These are phyloP conservation scores for Actinomortierella ambigua DNA, from an alignment of 371 early-diverging fungal species.

Conservation along the genomic window DNA sequence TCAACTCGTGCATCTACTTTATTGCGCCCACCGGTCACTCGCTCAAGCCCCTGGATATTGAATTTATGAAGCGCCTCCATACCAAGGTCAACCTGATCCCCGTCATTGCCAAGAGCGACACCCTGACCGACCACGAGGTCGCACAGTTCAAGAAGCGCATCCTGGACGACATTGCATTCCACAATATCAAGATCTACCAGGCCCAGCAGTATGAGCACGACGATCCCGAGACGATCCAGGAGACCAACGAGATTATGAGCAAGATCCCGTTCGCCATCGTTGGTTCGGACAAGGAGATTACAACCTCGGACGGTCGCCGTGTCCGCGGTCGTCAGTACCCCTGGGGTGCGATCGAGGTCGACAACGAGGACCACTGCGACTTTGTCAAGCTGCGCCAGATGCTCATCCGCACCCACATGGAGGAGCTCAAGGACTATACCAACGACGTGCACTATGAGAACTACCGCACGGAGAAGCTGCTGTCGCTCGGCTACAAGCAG, in stretches of 20 bases:
- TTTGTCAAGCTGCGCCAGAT: conserved; percentile 95
- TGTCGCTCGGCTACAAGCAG: conserved; percentile 82
- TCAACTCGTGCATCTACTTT: conserved; percentile 98
- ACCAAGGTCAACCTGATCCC: conserved; percentile 97
- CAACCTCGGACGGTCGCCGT: conserved; percentile 79
- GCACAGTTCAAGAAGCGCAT: conserved; percentile 91
- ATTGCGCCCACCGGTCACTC: conserved; percentile 96
- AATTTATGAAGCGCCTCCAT: conserved; percentile 94
- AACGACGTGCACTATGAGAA: conserved; percentile 88
- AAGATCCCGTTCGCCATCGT: conserved; percentile 97
- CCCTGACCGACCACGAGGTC: conserved; percentile 95
- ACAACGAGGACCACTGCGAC: conserved; percentile 90
- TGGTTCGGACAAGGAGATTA: conserved; percentile 92
- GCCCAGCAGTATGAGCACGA: conserved; percentile 92
- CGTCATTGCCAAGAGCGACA: conserved; percentile 98
- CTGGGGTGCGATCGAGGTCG: conserved; percentile 96
- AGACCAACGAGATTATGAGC: conserved; percentile 92
- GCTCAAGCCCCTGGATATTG: conserved; percentile 93
- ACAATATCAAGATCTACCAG: conserved; percentile 94
- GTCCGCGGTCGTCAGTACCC: conserved; percentile 95
- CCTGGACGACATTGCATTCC: conserved; percentile 88
- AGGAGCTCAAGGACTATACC: conserved; percentile 89
- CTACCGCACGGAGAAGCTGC: conserved; percentile 87
- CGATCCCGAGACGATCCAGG: conserved; percentile 92
- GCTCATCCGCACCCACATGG: conserved; percentile 89